Evolutionary conservation across 2,329 filamentous ascomycete species (phyloP).

Genomic region (Metarhizium sp.): DNA sequence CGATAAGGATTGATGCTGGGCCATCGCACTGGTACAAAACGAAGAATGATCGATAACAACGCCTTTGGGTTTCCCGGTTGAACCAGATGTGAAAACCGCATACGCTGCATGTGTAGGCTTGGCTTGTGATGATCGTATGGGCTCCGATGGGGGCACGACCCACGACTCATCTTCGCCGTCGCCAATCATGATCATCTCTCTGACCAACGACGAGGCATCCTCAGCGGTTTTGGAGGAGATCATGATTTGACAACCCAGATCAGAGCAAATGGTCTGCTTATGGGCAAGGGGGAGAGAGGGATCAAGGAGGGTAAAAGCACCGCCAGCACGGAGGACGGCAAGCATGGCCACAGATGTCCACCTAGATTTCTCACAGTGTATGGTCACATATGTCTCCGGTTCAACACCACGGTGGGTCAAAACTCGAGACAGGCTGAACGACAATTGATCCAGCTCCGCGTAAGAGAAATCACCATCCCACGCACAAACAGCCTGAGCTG

Average conservation of each 20-base stretch:
- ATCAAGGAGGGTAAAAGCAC: background rate
- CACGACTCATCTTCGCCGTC: background rate
- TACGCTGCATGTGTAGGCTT: background rate
- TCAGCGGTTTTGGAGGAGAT: background rate
- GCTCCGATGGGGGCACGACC: background rate
- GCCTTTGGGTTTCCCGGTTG: constrained; percentile 2
- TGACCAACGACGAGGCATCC: background rate
- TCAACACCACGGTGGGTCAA: too few relatives aligned
- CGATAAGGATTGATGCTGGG: too few relatives aligned
- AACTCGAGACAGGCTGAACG: too few relatives aligned
- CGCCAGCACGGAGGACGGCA: background rate
- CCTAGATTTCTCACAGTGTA: background rate
- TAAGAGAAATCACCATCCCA: too few relatives aligned
- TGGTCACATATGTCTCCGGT: too few relatives aligned
- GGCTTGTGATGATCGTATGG: background rate
- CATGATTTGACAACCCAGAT: too few relatives aligned
- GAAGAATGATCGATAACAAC: background rate
- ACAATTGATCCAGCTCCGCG: too few relatives aligned
- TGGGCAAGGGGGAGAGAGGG: background rate
- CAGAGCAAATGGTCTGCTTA: too few relatives aligned
- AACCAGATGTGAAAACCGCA: background rate
- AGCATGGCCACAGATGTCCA: background rate
- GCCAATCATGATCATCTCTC: background rate
- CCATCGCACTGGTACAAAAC: background rate
- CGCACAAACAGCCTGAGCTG: too few relatives aligned